A percentile compares a stretch with the other conserved stretches of the same genome.
Evolutionary conservation across 2,329 filamentous ascomycete species (phyloP).

Genomic region (Diaporthe helianthi): DNA sequence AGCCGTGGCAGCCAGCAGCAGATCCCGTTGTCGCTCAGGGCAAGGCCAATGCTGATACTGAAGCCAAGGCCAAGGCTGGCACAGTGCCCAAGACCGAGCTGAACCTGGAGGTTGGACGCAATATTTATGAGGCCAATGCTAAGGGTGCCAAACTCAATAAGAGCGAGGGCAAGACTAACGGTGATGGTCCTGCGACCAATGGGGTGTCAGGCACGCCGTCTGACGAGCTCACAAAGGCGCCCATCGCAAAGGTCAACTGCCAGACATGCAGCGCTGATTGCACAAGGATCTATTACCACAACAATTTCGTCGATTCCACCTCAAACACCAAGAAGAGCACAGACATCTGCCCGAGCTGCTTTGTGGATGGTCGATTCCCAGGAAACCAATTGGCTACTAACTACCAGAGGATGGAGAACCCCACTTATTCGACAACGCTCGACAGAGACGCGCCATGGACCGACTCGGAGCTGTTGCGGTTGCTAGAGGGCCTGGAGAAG

Average conservation of each 20-base stretch:
- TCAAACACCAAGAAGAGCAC: slow-evolving; percentile 75
- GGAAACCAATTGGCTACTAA: slow-evolving; percentile 78
- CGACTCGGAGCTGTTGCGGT: slow-evolving; percentile 84
- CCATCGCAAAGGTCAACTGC: slow-evolving; percentile 79
- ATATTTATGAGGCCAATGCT: slow-evolving; percentile 92
- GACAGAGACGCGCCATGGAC: slow-evolving; percentile 91
- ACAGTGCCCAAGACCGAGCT: slow-evolving; percentile 77
- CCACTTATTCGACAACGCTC: slow-evolving; percentile 77
- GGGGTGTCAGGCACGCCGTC: slow-evolving; percentile 59
- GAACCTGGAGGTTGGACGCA: slow-evolving; percentile 91
- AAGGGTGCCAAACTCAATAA: slow-evolving; percentile 77
- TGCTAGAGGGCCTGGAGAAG: slow-evolving; percentile 89
- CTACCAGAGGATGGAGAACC: slow-evolving; percentile 89
- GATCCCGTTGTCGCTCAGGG: slow-evolving; percentile 72
- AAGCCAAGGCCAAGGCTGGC: slow-evolving; percentile 72
- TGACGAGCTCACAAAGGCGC: slow-evolving; percentile 69
- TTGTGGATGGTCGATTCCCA: slow-evolving; percentile 83
- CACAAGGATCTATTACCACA: slow-evolving; percentile 68
- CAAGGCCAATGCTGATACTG: slow-evolving; percentile 70
- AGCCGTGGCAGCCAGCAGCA: slow-evolving; percentile 91
- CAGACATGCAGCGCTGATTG: slow-evolving; percentile 93
- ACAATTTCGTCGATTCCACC: slow-evolving; percentile 55
- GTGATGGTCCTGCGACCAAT: slow-evolving; percentile 73
- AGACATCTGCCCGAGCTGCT: slow-evolving; percentile 92
- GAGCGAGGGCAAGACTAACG: slow-evolving; percentile 75